phyloP scores from a whole-genome alignment of 441 rosid species.

The Euphorbia schlechtendalii region DNA sequence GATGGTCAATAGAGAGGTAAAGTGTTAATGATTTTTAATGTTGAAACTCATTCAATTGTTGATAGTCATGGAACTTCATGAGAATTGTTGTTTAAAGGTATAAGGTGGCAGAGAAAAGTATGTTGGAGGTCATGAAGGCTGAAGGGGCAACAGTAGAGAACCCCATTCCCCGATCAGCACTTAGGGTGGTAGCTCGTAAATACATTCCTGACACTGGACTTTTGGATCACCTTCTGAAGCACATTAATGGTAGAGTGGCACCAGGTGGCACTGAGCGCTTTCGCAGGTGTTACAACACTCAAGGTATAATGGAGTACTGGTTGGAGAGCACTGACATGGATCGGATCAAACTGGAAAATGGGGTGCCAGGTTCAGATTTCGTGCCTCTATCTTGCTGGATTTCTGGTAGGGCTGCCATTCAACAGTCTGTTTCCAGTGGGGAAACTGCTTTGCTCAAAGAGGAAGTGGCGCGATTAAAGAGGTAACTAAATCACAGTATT shows the following conservation, averaged over 20 bases:
- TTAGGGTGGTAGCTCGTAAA: constrained; percentile 61
- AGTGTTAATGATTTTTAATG: neutral
- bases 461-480: constrained; percentile 65
- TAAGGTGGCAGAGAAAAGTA: constrained; percentile 49
- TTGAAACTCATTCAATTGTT: constrained; percentile 1
- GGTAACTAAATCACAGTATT: constrained; percentile 31
- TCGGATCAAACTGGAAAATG: constrained; percentile 53
- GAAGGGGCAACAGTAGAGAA: constrained; percentile 62
- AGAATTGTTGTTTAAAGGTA: constrained; percentile 40
- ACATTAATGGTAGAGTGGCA: constrained; percentile 77
- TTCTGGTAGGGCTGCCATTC: constrained; percentile 27
- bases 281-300: constrained; percentile 75
- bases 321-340: constrained; percentile 68
- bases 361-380: constrained; percentile 50
- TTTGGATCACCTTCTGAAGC: constrained; percentile 83
- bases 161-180: constrained; percentile 49
- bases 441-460: constrained; percentile 50
- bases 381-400: constrained; percentile 57
- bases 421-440: constrained; percentile 35
- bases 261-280: constrained; percentile 76
- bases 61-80: constrained; percentile 3
- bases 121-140: constrained; percentile 60
- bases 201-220: constrained; percentile 87
- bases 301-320: constrained; percentile 85
- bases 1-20: constrained; percentile 79